Conservation (phyloP, 1,139 yeast species). For the Arxiozyma heterogenica region DNA sequence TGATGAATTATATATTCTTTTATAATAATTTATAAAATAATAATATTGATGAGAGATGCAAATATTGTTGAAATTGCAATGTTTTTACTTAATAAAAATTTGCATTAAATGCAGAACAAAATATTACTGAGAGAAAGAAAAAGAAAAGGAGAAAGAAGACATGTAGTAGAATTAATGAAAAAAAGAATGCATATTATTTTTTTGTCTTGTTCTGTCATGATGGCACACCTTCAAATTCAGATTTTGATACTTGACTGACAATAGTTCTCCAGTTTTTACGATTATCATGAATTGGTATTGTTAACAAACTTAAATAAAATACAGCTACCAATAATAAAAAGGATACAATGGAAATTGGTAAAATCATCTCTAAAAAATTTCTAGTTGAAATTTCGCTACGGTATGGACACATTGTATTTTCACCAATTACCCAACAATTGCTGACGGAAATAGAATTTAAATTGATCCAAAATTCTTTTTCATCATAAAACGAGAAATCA, state of each 20-base stretch:
- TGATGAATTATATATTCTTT: not conserved
- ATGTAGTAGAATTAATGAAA: not conserved
- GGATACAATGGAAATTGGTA: conserved; percentile 58
- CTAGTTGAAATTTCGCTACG: conserved; percentile 44
- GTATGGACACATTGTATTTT: conserved; percentile 73
- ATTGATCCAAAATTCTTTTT: conserved; percentile 59
- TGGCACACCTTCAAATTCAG: conserved; percentile 58
- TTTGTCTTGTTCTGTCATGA: conserved; percentile 29
- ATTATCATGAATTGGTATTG: conserved; percentile 46
- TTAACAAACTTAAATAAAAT: conserved; percentile 31
- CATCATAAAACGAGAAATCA: conserved; percentile 5
- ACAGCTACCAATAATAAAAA: conserved; percentile 40
- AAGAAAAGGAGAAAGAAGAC: not conserved
- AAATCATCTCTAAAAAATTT: conserved; percentile 53
- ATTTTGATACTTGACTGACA: conserved; percentile 36
- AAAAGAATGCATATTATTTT: not conserved
- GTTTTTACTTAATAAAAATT: too few species aligned
- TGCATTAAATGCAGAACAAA: too few species aligned
- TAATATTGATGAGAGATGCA: not conserved
- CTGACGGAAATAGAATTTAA: conserved; percentile 66
- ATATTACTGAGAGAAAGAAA: too few species aligned
- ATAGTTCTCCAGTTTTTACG: conserved; percentile 48
- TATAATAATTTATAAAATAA: not conserved
- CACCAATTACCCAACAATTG: conserved; percentile 80
- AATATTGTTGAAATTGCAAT: too few species aligned